Evolutionary conservation across 2,329 filamentous ascomycete genomes (phyloP).

Genomic region (Talaromyces marneffei): DNA sequence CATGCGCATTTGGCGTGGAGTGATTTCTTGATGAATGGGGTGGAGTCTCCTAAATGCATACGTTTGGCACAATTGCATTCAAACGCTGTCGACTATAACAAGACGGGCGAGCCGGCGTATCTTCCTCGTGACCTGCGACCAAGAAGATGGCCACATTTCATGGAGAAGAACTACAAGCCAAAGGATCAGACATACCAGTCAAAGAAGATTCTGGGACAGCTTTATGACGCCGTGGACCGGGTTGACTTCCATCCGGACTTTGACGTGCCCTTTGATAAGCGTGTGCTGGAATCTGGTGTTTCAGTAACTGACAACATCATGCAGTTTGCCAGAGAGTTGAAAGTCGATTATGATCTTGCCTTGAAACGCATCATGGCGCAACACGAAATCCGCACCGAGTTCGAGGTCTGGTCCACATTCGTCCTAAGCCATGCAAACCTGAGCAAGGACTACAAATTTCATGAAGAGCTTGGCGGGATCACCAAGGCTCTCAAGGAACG

Average conservation of each 20-base stretch:
- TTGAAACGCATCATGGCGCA: slow-evolving; percentile 79
- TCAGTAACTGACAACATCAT: slow-evolving; percentile 52
- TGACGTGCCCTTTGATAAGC: slow-evolving; percentile 65
- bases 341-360: slow-evolving; percentile 68
- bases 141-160: slow-evolving; percentile 73
- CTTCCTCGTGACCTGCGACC: slow-evolving; percentile 60
- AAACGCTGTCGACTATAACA: slow-evolving; percentile 87
- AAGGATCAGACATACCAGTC: slow-evolving; percentile 58
- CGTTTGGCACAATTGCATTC: slow-evolving; percentile 77
- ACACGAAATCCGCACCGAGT: slow-evolving; percentile 76
- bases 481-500: slow-evolving; percentile 60
- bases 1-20: slow-evolving; percentile 72
- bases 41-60: slow-evolving; percentile 65
- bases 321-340: slow-evolving; percentile 58
- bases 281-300: slow-evolving; percentile 61
- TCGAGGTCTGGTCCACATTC: slow-evolving; percentile 87
- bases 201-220: slow-evolving; percentile 63
- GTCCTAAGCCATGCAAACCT: slow-evolving; percentile 67
- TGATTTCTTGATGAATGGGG: slow-evolving; percentile 58
- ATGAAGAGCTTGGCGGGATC: slow-evolving; percentile 72
- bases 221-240: slow-evolving; percentile 70
- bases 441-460: slow-evolving; percentile 74
- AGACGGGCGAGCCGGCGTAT: slow-evolving; percentile 72
- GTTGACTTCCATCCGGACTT: slow-evolving; percentile 70
- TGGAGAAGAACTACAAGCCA: slow-evolving; percentile 59